These are phyloP conservation scores for Oxyria digyna DNA, from an alignment of 148 eudicot genomes.

Conservation along the genomic window DNA sequence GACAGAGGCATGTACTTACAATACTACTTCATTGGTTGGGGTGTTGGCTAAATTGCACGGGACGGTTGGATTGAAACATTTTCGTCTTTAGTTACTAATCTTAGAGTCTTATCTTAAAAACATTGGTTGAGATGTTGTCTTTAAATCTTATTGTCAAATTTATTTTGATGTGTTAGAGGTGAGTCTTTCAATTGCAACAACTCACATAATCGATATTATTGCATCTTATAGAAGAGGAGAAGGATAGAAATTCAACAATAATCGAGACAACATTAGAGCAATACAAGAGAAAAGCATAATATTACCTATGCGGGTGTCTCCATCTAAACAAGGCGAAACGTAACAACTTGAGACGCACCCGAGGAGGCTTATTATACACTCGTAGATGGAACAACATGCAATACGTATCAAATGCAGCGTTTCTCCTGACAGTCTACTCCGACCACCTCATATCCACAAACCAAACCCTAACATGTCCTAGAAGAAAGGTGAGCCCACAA, in stretches of 20 bases:
- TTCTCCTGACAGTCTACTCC: slow-evolving; percentile 50
- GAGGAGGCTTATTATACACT: slow-evolving; percentile 61
- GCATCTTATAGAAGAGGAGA: background rate
- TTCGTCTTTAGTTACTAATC: too few relatives aligned
- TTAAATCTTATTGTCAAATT: too few relatives aligned
- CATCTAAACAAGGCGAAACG: slow-evolving; percentile 33
- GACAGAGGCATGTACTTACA: slow-evolving; percentile 86
- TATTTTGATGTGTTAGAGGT: too few relatives aligned
- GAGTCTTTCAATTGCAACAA: too few relatives aligned
- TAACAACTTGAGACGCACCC: slow-evolving; percentile 55
- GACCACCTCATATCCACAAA: slow-evolving; percentile 32
- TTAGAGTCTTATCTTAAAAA: too few relatives aligned
- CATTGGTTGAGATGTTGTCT: too few relatives aligned
- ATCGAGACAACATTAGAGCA: slow-evolving; percentile 15
- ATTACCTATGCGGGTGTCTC: slow-evolving; percentile 64
- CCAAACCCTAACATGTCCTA: slow-evolving; percentile 26
- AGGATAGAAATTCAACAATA: background rate
- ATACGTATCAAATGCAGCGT: slow-evolving; percentile 54
- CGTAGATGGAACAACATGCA: slow-evolving; percentile 98
- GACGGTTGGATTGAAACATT: background rate
- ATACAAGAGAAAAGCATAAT: slow-evolving; percentile 48
- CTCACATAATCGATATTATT: too few relatives aligned
- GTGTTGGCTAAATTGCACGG: slow-evolving; percentile 50
- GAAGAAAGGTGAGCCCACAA: slow-evolving; percentile 18
- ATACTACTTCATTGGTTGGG: slow-evolving; percentile 72